Base-by-base conservation (phyloP, 768 basidiomycete genomes). In the Boletus vermiculosoides region DNA sequence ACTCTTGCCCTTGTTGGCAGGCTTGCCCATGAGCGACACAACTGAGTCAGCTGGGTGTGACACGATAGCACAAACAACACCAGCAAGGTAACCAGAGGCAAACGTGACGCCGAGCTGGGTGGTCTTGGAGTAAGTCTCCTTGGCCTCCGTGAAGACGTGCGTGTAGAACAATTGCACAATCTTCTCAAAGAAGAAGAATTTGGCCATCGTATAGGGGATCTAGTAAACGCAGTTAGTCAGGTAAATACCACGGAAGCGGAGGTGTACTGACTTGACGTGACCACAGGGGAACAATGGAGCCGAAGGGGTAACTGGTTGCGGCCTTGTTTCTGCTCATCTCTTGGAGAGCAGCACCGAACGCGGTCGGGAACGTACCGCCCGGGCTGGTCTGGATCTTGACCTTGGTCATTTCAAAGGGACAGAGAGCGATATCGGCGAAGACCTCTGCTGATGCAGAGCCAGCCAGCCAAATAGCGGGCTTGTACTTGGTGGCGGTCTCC, bases 161-260 rank as follows among this genome's bases (percentile, higher is more conserved):
- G 88, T 92, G 76, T 92, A 92, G 80, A 94, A 94, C 65, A 89
- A 73, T 69, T 85, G 80, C 71, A 90, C 91, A 62, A 90, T 89
- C 80, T 88, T 87, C 76, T 94, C 92, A 73, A 87, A 95, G 83
- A 92, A 94, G 84, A 85, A 92, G 85, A 96, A 96, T 77, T 96
- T 96, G 80, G 94, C 94, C 94, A 96, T 94, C 68, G 94, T 96
- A 83, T 95, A 96, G 55, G 94, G 94, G 71, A 95, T 93, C 89
- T 96, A 60, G 25, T 37, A 22, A 8, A 45, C 20, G 45, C 44
- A 11, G 31, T 52, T 4, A 48, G 44, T 20, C 54, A 41, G 8
- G 16, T 11, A 3, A 25, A 33, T 5, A 36, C 42, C 3, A 36
- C n/a, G 52, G 37, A 48, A 47, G 8, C 20, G 18, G 13, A 31